These are phyloP conservation scores for Zoysia japonica DNA, from an alignment of 176 grass and related monocot genomes.

Conservation along the genomic window DNA sequence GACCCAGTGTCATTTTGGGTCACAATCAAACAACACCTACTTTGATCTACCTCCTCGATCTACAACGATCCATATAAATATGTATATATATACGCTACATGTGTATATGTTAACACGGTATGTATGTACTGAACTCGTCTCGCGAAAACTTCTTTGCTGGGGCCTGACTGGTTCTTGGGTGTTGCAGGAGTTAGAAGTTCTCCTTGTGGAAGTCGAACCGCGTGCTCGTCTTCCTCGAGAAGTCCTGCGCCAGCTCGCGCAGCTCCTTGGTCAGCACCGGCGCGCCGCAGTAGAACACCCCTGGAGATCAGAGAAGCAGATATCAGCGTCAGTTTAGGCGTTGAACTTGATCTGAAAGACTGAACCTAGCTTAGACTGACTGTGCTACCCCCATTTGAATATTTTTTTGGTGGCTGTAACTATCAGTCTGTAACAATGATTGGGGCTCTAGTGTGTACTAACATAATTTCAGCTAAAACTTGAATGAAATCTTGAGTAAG, in stretches of 20 bases:
- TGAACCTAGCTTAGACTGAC: neutral
- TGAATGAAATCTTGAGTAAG: neutral
- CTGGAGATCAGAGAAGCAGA: conserved; percentile 45
- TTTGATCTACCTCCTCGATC: conserved; percentile 30
- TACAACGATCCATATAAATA: neutral
- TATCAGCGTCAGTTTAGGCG: neutral
- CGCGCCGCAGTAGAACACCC: conserved; percentile 91
- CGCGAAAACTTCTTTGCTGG: neutral
- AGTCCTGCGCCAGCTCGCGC: conserved; percentile 67
- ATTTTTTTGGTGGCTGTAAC: neutral
- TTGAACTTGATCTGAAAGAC: too few species aligned
- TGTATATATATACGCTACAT: neutral
- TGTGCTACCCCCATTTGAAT: neutral
- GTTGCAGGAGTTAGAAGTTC: conserved; percentile 57
- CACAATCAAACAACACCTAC: conserved; percentile 51
- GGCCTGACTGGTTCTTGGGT: too few species aligned
- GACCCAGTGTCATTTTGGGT: neutral
- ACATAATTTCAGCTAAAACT: too few species aligned
- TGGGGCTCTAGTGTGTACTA: neutral
- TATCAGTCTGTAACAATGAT: conserved; percentile 31
- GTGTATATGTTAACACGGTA: neutral
- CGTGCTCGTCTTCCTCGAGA: conserved; percentile 73
- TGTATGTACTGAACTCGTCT: conserved; percentile 33
- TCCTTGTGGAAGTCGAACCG: conserved; percentile 96
- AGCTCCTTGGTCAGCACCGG: conserved; percentile 73